A percentile compares a stretch with the other conserved stretches of the same genome.
These are phyloP conservation scores for Lyophyllum shimeji DNA, from an alignment of 768 basidiomycete species.

Conservation along the genomic window DNA sequence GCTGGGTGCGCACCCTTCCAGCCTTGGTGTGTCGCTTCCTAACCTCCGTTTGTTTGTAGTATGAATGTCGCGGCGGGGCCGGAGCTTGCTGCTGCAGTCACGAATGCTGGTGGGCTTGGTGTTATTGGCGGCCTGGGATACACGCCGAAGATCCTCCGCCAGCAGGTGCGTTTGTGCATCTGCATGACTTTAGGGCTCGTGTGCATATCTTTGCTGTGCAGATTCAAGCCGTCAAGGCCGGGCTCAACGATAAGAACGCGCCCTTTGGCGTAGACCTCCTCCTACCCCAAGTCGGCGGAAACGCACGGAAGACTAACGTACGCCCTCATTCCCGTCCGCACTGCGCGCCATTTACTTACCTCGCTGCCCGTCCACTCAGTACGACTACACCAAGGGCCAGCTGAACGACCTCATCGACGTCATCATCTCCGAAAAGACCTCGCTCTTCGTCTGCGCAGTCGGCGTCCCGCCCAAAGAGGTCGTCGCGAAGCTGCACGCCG, in stretches of 20 bases:
- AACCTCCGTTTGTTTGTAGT: conserved; percentile 25
- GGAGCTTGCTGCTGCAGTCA: conserved; percentile 90
- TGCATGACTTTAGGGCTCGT: neutral
- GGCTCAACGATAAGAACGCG: conserved; percentile 68
- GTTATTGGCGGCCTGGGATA: conserved; percentile 91
- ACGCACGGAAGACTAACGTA: conserved; percentile 90
- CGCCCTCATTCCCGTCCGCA: neutral
- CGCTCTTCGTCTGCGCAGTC: conserved; percentile 89
- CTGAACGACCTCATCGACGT: conserved; percentile 83
- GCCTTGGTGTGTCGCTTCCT: neutral
- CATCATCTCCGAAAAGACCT: conserved; percentile 87
- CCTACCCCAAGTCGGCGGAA: conserved; percentile 83
- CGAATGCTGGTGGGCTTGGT: conserved; percentile 91
- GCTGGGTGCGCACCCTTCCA: conserved; percentile 51
- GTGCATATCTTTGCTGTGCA: conserved; percentile 26
- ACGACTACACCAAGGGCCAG: conserved; percentile 88
- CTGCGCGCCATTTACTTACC: neutral
- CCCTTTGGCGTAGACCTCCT: conserved; percentile 93
- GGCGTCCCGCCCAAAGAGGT: conserved; percentile 82
- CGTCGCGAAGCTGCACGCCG: conserved; percentile 80
- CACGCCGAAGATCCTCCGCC: conserved; percentile 76
- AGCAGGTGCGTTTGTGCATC: conserved; percentile 54
- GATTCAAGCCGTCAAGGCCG: conserved; percentile 74
- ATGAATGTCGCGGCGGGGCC: conserved; percentile 53
- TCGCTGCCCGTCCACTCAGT: conserved; percentile 35